These are phyloP conservation scores for Monilinia fructigena DNA, from an alignment of 2,329 filamentous ascomycete genomes.

Conservation along the genomic window DNA sequence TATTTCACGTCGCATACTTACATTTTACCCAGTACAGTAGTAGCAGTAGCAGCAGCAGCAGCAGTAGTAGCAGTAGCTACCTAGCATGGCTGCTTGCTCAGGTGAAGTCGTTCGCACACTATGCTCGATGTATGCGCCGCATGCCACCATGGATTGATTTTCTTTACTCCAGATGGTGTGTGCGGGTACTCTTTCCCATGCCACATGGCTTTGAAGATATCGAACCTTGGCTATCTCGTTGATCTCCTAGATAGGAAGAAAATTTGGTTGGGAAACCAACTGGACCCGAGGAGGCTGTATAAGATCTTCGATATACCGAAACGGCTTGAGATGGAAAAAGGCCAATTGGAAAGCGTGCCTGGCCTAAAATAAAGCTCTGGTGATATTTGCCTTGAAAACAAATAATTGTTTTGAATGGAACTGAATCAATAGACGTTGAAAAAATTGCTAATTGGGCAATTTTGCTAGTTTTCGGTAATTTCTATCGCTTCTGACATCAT, in stretches of 20 bases:
- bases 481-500: slow-evolving; percentile 5
- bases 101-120: not conserved
- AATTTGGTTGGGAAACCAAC: slow-evolving; percentile 3
- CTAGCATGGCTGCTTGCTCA: not conserved
- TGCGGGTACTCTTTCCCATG: not conserved
- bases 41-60: too few relatives aligned
- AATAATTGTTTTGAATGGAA: not conserved
- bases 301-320: not conserved
- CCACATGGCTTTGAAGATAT: slow-evolving; percentile 18
- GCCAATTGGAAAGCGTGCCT: slow-evolving; percentile 2
- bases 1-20: slow-evolving; percentile 6
- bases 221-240: slow-evolving; percentile 10
- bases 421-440: not conserved
- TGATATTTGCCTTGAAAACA: not conserved
- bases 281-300: not conserved
- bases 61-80: too few relatives aligned
- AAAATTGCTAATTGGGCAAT: not conserved
- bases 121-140: not conserved
- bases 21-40: not conserved
- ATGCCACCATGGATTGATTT: too few relatives aligned
- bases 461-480: not conserved
- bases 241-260: slow-evolving; percentile 22
- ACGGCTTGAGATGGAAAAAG: not conserved
- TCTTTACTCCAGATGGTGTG: too few relatives aligned
- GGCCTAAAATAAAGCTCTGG: too few relatives aligned